Base-by-base conservation (phyloP, 768 basidiomycete species). In the Leucosporidium scottii region DNA sequence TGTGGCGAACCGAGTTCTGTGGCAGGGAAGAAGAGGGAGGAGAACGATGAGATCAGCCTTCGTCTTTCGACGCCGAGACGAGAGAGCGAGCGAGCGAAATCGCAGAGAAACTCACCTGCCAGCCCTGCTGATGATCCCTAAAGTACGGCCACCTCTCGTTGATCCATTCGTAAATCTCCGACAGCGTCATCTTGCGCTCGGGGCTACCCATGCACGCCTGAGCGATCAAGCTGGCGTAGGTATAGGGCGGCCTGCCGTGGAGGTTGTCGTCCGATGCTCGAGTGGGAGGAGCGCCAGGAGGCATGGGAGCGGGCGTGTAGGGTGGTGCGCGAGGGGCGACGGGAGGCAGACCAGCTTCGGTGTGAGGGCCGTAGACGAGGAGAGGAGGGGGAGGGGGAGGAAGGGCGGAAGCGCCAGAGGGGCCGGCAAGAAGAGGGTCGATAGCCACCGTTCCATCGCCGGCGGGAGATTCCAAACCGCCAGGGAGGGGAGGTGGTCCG, bases 1-100 rank as follows among this genome's bases (percentile, higher is more conserved):
- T 93, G 75, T 97, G 93, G 27, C 93, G 88, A 56, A 97, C 88
- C 36, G 94, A 94, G 74, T 89, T 92, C 90, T 92, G 75, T n/a
- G 18, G n/a, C n/a, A n/a, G n/a, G n/a, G n/a, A n/a, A n/a, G n/a
- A n/a, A n/a, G n/a, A n/a, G n/a, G 3, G 13, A 12, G 21, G 18
- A n/a, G 12, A 30, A 13, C 39, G 39, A 44, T 8, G 27, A 18
- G 59, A 44, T 23, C 15, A 23, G 34, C 20, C 4, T 5, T 21
- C 1, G 18, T 23, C 49, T 34, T n/a, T 39, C 27, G 20, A 51
- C n/a, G 12, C 23, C 8, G 18, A 21, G 4, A n/a, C 3, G 48
- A 12, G 27, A 4, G 23, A 25, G 17, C 18, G 23, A 50, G 55
- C n/a, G 25, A 51, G 21, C 21, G n/a, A 8, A 36, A 28, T 25